These are phyloP conservation scores for Naganishia liquefaciens DNA, from an alignment of 1,284 basidiomycete species.

Conservation along the genomic window DNA sequence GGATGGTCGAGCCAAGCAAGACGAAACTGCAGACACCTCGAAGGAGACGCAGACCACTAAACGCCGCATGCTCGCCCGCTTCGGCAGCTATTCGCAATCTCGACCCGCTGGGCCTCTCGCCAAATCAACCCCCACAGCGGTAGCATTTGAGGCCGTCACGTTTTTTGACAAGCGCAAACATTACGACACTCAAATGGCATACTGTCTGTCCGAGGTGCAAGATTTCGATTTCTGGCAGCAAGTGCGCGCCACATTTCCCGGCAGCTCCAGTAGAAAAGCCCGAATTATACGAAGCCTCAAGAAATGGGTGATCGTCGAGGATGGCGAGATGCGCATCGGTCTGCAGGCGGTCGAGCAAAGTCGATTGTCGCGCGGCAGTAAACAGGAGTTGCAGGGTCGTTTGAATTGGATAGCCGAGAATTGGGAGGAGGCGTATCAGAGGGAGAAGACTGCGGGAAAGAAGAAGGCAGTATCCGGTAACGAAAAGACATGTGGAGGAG, in stretches of 20 bases:
- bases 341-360: neutral
- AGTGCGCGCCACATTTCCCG: slow-evolving; percentile 2
- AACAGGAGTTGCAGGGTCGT: neutral
- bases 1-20: neutral
- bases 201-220: slow-evolving; percentile 4
- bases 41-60: neutral
- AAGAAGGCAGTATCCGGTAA: too few species aligned
- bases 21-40: neutral
- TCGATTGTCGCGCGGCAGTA: neutral
- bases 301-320: neutral
- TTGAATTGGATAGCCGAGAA: slow-evolving; percentile 8
- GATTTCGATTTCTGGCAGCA: slow-evolving; percentile 6
- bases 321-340: neutral
- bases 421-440: slow-evolving; percentile 13
- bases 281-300: neutral
- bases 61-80: slow-evolving; percentile 2
- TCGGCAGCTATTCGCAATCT: slow-evolving; percentile 1
- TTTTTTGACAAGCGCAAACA: neutral
- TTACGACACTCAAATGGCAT: slow-evolving; percentile 1
- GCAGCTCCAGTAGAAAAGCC: slow-evolving; percentile 6
- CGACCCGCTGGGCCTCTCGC: neutral
- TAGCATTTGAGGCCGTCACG: neutral
- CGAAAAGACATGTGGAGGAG: too few species aligned
- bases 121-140: neutral
- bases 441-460: neutral